Evolutionary conservation across 495 filamentous ascomycete species (phyloP).

Genomic region (Penicillium silybi): DNA sequence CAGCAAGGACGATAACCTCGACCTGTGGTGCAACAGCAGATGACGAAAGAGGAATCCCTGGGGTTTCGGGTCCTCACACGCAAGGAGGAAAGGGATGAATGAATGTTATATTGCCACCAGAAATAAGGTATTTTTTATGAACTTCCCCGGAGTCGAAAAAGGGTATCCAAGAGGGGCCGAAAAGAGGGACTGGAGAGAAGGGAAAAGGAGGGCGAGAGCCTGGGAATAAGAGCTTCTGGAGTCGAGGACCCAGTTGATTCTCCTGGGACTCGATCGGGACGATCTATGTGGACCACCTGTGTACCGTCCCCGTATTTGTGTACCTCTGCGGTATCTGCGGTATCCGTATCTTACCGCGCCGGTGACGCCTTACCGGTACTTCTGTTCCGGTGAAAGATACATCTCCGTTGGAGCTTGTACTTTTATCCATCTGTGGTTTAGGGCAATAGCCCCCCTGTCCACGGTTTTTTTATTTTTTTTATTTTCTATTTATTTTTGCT

Average conservation of each 20-base stretch:
- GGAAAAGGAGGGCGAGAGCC: slow-evolving; percentile 17
- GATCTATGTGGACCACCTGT: slow-evolving; percentile 22
- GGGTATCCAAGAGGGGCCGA: slow-evolving; percentile 6
- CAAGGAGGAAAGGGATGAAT: slow-evolving; percentile 26
- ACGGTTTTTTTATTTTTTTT: slow-evolving; percentile 8
- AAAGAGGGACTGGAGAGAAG: slow-evolving; percentile 25
- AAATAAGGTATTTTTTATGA: slow-evolving; percentile 14
- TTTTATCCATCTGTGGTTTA: background rate
- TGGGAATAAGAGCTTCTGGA: slow-evolving; percentile 23
- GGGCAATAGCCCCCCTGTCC: background rate
- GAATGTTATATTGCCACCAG: slow-evolving; percentile 30
- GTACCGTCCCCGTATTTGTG: background rate
- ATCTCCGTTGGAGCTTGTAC: background rate
- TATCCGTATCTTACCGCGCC: background rate
- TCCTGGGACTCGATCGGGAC: slow-evolving; percentile 31
- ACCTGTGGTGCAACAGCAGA: slow-evolving; percentile 12
- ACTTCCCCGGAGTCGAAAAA: background rate
- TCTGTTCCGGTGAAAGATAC: background rate
- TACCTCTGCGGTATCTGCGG: background rate
- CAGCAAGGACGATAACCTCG: slow-evolving; percentile 33
- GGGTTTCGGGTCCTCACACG: slow-evolving; percentile 15
- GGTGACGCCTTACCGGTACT: background rate
- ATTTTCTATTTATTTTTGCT: slow-evolving; percentile 1
- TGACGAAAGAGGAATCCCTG: slow-evolving; percentile 18
- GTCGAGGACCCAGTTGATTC: slow-evolving; percentile 22